Base-by-base conservation (phyloP, 257 asterid species). In the Scutellaria galericulata region DNA sequence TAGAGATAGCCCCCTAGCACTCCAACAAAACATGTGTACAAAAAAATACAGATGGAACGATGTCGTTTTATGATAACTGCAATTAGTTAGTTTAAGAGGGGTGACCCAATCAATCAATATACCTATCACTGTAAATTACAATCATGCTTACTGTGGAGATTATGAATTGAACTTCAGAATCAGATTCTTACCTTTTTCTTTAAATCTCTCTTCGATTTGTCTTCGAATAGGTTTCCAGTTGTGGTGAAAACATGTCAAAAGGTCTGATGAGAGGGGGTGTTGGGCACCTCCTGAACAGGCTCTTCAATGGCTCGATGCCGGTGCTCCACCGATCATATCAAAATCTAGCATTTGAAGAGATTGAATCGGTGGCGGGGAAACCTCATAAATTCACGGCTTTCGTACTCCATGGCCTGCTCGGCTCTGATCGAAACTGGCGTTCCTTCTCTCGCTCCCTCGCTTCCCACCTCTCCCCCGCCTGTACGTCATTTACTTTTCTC, bases 351-450 rank as follows among this genome's bases (percentile, higher is more conserved):
- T 90, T 71, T 76, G 97, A 92, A 52, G 97, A 92, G 81, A 71
- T 92, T 64, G 79, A 77, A 41, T 80, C 91, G 9, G 62, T 84
- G 9, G 84, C 86, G 13, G 88, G 80, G 10, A 75, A 80, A 13
- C 93, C 90, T 9, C 80, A 73, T 72, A 62, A 83, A 50, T 81
- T 74, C 86, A 90, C 99, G 42, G 98, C 98, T 44, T 82, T 95
- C 50, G 84, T 95, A 40, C 83, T 95, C 77, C 99, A 95, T 61
- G 97, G 99, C 64, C 93, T 95, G 75, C 87, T 90, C 61, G 98
- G 98, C 53, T 92, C 99, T 56, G 89, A 86, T 42, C 96, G 98
- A 42, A 95, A 92, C 79, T 95, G 99, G 99, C 94, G 96, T 53
- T 88, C 98, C 68, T 92, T 90, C 82, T 83, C 97, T 48, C 91